Base-by-base conservation (phyloP, 805 yeast species). In the Tetrapisispora phaffii region DNA sequence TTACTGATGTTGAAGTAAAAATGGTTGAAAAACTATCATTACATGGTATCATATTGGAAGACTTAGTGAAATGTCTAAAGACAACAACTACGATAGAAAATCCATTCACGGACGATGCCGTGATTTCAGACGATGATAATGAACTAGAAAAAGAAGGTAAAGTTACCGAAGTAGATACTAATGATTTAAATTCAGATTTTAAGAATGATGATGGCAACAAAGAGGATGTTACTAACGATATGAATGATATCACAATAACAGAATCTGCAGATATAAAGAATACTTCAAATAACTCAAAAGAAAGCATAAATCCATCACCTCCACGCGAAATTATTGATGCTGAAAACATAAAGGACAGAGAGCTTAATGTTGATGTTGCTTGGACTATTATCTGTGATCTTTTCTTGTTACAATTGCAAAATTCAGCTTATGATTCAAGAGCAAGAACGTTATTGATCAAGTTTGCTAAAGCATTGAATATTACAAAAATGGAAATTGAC, bases 311-410 rank as follows among this genome's bases (percentile, higher is more conserved):
- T 4, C 6, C 16, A 33, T 12, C 19, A 7, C 7, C 26, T 4
- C 50, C 54, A n/a, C 41, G 23, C 12, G 44, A 52, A 21, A 51
- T 65, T 10, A 40, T 65, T 2, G 52, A 57, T 29, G 66, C 67
- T 4, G 66, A 63, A 16, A 65, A 65, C 17, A 53, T 68, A 1
- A 62, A 63, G 16, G 50, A 60, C n/a, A 47, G 66, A n/a, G 55
- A 62, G 13, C 50, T 82, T 7, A 77, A 80, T 23, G 73, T 85
- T 44, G 96, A 89, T 56, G 75, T 93, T 20, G 77, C 89, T 26
- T 94, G 98, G 98, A 89, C 96, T 0, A 75, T 90, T 13, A 69
- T 93, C 6, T 94, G 98, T 66, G 98, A 93, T 60, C 66, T 93
- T 39, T 90, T 90, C 58, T 69, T 93, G 35, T 72, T 85, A 9